These are phyloP conservation scores for Aphanomyces cochlioides DNA, from an alignment of 352 stramenopile species.

Conservation along the genomic window DNA sequence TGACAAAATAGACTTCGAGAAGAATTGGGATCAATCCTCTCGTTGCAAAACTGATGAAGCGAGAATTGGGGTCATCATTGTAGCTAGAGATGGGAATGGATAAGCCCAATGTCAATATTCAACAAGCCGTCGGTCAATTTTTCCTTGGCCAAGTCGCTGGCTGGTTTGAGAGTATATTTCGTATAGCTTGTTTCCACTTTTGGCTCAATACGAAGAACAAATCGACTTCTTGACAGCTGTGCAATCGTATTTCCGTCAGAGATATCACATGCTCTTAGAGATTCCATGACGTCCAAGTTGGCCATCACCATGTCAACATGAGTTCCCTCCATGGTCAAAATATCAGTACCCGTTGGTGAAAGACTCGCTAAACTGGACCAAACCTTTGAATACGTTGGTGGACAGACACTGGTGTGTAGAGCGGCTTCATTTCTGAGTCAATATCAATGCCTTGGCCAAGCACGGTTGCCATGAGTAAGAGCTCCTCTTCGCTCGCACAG, in stretches of 20 bases:
- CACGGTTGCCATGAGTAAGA: background rate
- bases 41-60: background rate
- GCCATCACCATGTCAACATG: background rate
- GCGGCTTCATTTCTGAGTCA: background rate
- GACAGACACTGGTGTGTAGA: background rate
- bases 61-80: background rate
- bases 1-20: background rate
- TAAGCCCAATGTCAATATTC: background rate
- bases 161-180: background rate
- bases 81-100: background rate
- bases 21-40: background rate
- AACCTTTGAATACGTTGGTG: background rate
- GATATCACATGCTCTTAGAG: background rate
- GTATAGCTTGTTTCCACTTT: background rate
- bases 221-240: background rate
- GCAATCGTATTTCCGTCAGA: background rate
- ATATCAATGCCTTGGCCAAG: background rate
- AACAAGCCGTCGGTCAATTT: background rate
- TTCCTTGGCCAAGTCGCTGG: background rate
- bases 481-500: background rate
- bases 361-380: background rate
- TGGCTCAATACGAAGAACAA: background rate
- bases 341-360: background rate
- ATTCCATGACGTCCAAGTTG: background rate
- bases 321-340: background rate